These are phyloP conservation scores for Stevia rebaudiana DNA, from an alignment of 140 eudicot species.

Conservation along the genomic window DNA sequence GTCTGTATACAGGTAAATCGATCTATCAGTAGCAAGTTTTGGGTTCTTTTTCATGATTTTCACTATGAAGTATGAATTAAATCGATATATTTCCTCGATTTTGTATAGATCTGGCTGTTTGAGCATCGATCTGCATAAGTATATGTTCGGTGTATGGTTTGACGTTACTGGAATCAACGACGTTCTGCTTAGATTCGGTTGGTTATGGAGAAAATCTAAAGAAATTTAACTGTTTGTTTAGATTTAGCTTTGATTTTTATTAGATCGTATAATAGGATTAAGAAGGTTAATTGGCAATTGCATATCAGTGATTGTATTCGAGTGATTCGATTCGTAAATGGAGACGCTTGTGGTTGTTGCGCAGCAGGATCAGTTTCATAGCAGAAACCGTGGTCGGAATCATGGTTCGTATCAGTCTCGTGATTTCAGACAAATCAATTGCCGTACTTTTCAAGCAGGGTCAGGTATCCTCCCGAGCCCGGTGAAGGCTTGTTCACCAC, in stretches of 20 bases:
- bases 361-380: slow-evolving; percentile 52
- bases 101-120: slow-evolving; percentile 53
- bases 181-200: slow-evolving; percentile 54
- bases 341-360: slow-evolving; percentile 63
- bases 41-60: background rate
- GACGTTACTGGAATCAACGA: slow-evolving; percentile 37
- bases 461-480: slow-evolving; percentile 58
- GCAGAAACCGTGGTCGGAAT: slow-evolving; percentile 32
- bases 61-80: slow-evolving; percentile 5
- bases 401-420: slow-evolving; percentile 45
- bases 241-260: slow-evolving; percentile 12
- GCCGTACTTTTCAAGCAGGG: slow-evolving; percentile 68
- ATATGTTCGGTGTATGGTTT: slow-evolving; percentile 33
- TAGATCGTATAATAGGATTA: slow-evolving; percentile 6
- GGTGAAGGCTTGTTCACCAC: slow-evolving; percentile 28
- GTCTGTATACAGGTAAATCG: slow-evolving; percentile 17
- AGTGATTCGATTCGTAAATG: slow-evolving; percentile 30
- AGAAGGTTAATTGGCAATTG: background rate
- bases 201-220: slow-evolving; percentile 64
- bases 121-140: slow-evolving; percentile 20
- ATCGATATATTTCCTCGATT: slow-evolving; percentile 11
- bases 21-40: background rate
- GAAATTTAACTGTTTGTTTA: slow-evolving; percentile 7
- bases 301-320: background rate
- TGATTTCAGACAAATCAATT: slow-evolving; percentile 45